Conservation (phyloP, 2,329 filamentous ascomycete species). For the Byssochlamys sp. region DNA sequence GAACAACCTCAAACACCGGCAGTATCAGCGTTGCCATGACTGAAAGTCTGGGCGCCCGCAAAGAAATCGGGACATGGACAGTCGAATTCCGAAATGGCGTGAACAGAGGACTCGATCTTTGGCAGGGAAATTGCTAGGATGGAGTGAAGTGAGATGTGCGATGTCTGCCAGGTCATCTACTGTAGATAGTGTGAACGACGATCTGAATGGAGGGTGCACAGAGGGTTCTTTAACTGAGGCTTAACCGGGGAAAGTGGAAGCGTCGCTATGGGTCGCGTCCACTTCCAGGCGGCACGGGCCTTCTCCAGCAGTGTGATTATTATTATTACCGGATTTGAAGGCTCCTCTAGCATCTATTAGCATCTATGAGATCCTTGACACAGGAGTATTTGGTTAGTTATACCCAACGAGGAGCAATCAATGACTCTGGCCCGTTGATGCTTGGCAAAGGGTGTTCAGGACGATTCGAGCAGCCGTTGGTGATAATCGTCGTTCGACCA, state of each 20-base stretch:
- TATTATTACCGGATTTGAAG: neutral
- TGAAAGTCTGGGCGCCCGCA: neutral
- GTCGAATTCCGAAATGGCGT: neutral
- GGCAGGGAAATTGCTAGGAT: neutral
- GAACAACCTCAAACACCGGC: constrained; percentile 3
- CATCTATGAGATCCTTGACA: no score
- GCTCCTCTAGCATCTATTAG: neutral
- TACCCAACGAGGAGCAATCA: neutral
- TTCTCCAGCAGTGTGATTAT: neutral
- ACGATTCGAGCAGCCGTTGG: neutral
- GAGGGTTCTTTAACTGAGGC: neutral
- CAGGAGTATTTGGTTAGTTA: no score
- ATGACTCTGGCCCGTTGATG: neutral
- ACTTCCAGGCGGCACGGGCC: neutral
- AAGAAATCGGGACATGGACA: neutral
- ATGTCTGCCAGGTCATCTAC: neutral
- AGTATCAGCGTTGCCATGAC: constrained; percentile 4
- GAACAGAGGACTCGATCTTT: neutral
- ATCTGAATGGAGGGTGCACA: neutral
- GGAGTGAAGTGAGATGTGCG: neutral
- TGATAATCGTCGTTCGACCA: neutral
- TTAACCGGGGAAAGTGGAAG: neutral
- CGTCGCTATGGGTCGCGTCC: neutral
- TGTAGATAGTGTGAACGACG: neutral
- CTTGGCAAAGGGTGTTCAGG: neutral